Conservation (phyloP, 441 rosid species). For the Gossypium lobatum region DNA sequence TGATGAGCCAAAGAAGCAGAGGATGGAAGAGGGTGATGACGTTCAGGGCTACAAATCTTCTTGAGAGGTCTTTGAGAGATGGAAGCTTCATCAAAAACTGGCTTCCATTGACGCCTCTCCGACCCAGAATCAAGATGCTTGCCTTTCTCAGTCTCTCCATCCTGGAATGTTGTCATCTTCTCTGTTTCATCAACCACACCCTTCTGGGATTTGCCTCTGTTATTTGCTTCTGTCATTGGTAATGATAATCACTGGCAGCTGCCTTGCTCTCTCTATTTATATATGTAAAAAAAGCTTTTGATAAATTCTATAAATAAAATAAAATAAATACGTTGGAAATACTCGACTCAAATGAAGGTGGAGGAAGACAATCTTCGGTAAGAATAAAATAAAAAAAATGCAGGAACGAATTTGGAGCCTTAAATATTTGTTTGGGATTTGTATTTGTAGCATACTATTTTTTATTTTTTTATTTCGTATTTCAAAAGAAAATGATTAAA, state of each 20-base stretch:
- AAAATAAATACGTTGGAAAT: slow-evolving; percentile 5
- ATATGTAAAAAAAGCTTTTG: slow-evolving; percentile 23
- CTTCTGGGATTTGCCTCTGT: slow-evolving; percentile 45
- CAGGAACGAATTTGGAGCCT: slow-evolving; percentile 21
- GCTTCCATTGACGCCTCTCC: slow-evolving; percentile 46
- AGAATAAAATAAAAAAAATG: slow-evolving; percentile 9
- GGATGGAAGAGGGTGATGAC: slow-evolving; percentile 27
- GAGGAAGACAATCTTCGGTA: slow-evolving; percentile 13
- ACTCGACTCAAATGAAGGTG: slow-evolving; percentile 17
- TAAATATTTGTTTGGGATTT: slow-evolving; percentile 7
- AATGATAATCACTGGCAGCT: slow-evolving; percentile 4
- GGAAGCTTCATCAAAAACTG: slow-evolving; percentile 55
- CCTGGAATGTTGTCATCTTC: slow-evolving; percentile 20
- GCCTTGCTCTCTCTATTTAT: slow-evolving; percentile 29
- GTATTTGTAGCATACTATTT: not conserved
- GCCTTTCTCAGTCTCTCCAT: slow-evolving; percentile 35
- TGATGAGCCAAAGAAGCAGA: slow-evolving; percentile 13
- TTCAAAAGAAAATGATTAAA: not conserved
- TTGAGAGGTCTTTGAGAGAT: slow-evolving; percentile 48
- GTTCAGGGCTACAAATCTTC: slow-evolving; percentile 59
- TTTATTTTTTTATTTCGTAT: not conserved
- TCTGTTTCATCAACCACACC: slow-evolving; percentile 26
- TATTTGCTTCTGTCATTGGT: slow-evolving; percentile 43
- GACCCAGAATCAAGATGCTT: slow-evolving; percentile 27
- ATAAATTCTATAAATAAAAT: not conserved